Evolutionary conservation across 1,284 basidiomycete genomes (phyloP).

Genomic region (Moesziomyces sp.): DNA sequence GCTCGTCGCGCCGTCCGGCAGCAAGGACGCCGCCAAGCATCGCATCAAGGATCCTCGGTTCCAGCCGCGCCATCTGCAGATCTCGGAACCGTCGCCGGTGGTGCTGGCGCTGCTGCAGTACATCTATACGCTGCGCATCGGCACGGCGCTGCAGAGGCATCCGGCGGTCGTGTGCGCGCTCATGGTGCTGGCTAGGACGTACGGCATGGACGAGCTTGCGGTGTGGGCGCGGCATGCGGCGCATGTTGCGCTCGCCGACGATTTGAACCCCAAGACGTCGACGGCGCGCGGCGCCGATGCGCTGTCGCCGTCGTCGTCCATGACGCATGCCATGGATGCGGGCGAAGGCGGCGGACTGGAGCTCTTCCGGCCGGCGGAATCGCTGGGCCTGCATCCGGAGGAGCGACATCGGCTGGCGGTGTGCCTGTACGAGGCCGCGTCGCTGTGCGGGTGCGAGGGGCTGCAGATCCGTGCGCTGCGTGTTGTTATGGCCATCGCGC

Average conservation of each 20-base stretch:
- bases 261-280: slow-evolving; percentile 45
- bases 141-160: slow-evolving; percentile 88
- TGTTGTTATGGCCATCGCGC: slow-evolving; percentile 55
- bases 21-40: slow-evolving; percentile 22
- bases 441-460: slow-evolving; percentile 85
- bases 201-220: slow-evolving; percentile 80
- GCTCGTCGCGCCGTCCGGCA: slow-evolving; percentile 11
- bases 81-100: slow-evolving; percentile 89
- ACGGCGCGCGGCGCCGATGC: slow-evolving; percentile 16
- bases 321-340: slow-evolving; percentile 19
- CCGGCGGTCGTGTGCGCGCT: slow-evolving; percentile 88
- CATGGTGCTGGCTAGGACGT: slow-evolving; percentile 83
- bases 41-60: slow-evolving; percentile 76
- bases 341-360: slow-evolving; percentile 37
- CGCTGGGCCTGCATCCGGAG: slow-evolving; percentile 66
- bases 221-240: slow-evolving; percentile 87
- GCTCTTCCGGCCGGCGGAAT: slow-evolving; percentile 59
- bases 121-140: slow-evolving; percentile 84
- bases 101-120: slow-evolving; percentile 90
- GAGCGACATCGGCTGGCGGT: slow-evolving; percentile 84
- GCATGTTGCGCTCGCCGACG: slow-evolving; percentile 71
- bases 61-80: slow-evolving; percentile 79
- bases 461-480: slow-evolving; percentile 79
- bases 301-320: slow-evolving; percentile 31
- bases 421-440: slow-evolving; percentile 91